phyloP scores from a whole-genome alignment of 176 grass and related monocot species.

The Musa schizocarpa region DNA sequence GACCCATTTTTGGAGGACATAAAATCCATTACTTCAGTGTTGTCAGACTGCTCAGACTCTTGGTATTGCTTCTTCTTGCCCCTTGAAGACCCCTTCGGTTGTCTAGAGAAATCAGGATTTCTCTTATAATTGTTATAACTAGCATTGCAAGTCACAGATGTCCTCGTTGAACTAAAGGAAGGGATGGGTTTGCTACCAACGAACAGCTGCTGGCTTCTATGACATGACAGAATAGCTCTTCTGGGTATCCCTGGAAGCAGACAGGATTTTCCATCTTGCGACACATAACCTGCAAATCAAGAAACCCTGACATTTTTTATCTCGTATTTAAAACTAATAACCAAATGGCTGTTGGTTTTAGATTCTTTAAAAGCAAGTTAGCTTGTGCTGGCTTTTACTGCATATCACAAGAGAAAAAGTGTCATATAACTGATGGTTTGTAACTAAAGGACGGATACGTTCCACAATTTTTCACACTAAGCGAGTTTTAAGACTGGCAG shows the following conservation, averaged over 20 bases:
- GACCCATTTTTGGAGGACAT: constrained; percentile 56
- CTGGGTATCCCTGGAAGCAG: constrained; percentile 30
- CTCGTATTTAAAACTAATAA: background rate
- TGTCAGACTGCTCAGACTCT: constrained; percentile 50
- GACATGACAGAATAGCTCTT: constrained; percentile 26
- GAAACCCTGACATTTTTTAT: background rate
- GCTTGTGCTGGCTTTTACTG: no score
- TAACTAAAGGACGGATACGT: no score
- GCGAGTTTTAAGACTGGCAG: no score
- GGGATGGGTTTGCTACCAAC: constrained; percentile 18
- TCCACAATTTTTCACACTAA: no score
- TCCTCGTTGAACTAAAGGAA: constrained; percentile 25
- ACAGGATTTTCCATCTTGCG: constrained; percentile 23
- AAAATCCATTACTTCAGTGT: constrained; percentile 40
- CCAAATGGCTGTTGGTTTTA: background rate
- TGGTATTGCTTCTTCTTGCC: constrained; percentile 41
- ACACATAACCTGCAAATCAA: constrained; percentile 4
- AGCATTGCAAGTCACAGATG: constrained; percentile 31
- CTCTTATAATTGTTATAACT: constrained; percentile 18
- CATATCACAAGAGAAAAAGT: no score
- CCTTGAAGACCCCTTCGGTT: constrained; percentile 14
- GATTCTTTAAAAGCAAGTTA: background rate
- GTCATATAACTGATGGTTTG: no score
- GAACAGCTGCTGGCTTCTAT: constrained; percentile 25
- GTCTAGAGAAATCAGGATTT: constrained; percentile 25